A percentile compares a stretch with the other conserved stretches of the same genome.
Evolutionary conservation across 176 grass and related monocot species (phyloP).

Genomic region (Musa beccarii): DNA sequence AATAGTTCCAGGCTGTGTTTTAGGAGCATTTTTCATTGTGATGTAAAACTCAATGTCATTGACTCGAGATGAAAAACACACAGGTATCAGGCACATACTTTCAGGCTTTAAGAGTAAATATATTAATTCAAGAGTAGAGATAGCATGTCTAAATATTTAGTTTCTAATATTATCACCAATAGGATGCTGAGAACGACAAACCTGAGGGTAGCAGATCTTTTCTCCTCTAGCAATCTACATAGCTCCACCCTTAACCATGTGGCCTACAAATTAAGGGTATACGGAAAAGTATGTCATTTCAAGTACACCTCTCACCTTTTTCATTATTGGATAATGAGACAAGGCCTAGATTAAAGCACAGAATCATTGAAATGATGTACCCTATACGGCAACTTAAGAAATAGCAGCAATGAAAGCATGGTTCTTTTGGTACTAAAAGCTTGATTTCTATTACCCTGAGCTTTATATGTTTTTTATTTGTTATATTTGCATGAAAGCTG

Average conservation of each 20-base stretch:
- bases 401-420: too few relatives aligned
- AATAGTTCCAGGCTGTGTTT: background rate
- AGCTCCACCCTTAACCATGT: conserved; percentile 88
- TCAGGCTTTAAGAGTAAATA: background rate
- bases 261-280: conserved; percentile 35
- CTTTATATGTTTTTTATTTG: background rate
- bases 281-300: background rate
- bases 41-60: background rate
- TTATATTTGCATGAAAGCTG: background rate
- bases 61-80: background rate
- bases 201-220: conserved; percentile 86
- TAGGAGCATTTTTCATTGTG: background rate
- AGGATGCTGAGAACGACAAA: conserved; percentile 29
- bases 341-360: background rate
- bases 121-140: background rate
- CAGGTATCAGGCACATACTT: background rate
- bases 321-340: background rate
- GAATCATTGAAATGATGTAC: too few relatives aligned
- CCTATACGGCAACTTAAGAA: too few relatives aligned
- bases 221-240: conserved; percentile 81
- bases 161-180: background rate
- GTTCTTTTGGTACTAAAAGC: background rate
- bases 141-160: background rate
- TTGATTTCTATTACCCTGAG: background rate
- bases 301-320: background rate